A percentile compares a stretch with the other conserved stretches of the same genome.
These are phyloP conservation scores for Elsinoe batatas DNA, from an alignment of 2,329 filamentous ascomycete species.

Conservation along the genomic window DNA sequence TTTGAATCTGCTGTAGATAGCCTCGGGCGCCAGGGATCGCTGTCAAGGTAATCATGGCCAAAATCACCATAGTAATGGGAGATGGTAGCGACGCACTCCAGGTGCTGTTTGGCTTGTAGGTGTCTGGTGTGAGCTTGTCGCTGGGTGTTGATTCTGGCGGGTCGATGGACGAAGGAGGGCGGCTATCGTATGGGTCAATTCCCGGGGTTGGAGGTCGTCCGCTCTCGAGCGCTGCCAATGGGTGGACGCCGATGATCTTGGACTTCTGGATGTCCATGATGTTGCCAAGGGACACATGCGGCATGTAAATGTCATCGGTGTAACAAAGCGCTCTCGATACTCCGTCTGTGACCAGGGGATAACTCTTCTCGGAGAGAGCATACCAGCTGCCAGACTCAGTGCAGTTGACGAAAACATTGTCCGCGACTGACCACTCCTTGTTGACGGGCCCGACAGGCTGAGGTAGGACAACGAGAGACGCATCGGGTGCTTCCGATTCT, in stretches of 20 bases:
- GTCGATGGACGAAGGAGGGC: neutral
- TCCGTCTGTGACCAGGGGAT: slow-evolving; percentile 72
- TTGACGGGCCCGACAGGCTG: slow-evolving; percentile 59
- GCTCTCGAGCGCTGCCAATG: slow-evolving; percentile 19
- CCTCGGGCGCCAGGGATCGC: slow-evolving; percentile 9
- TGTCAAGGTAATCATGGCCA: slow-evolving; percentile 6
- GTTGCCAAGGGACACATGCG: slow-evolving; percentile 13
- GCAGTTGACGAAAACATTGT: slow-evolving; percentile 67
- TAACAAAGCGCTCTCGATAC: slow-evolving; percentile 50
- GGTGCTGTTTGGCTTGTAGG: neutral
- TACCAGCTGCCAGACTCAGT: slow-evolving; percentile 87
- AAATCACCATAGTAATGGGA: slow-evolving; percentile 7
- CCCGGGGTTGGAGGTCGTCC: slow-evolving; percentile 11
- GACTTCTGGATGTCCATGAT: slow-evolving; percentile 20
- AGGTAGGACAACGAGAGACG: slow-evolving; percentile 72
- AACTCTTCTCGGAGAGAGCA: slow-evolving; percentile 76
- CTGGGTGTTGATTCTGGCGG: neutral
- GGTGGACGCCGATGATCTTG: slow-evolving; percentile 33
- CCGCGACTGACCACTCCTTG: slow-evolving; percentile 29
- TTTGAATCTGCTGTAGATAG: slow-evolving; percentile 9
- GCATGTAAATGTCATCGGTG: slow-evolving; percentile 44
- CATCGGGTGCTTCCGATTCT: slow-evolving; percentile 47
- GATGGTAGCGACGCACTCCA: slow-evolving; percentile 10
- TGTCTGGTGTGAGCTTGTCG: neutral
- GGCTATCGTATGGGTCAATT: slow-evolving; percentile 13